Base-by-base conservation (phyloP, 768 basidiomycete genomes). In the Lanmaoa pseudosensibilis region DNA sequence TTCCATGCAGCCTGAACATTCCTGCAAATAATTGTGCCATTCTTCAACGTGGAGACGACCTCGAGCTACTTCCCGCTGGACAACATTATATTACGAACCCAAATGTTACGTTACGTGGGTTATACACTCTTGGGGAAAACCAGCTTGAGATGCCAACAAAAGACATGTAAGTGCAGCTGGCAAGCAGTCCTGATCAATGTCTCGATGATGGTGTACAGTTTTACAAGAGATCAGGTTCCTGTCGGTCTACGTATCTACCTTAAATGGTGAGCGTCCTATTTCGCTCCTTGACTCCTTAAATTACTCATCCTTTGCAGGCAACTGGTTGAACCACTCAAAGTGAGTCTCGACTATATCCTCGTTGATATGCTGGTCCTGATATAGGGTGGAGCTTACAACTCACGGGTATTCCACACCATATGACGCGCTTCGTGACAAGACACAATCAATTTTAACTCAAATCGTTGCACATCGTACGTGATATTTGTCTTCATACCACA, bases 1-100 rank as follows among this genome's bases (percentile, higher is more conserved):
- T 54, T n/a, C n/a, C 45, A 41, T 36, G 16, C 55, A 90, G 87
- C 75, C 72, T 92, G 68, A 86, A 91, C 61, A 90, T 92, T 46
- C 91, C 91, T 8, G 91, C 91, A 27, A 92, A 83, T 65, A 93
- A 93, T 68, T 92, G 91, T 65, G 92, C 90, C 37, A 88, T 92
- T 55, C 77, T 93, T 46, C 92, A 93, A 69, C 80, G 83, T 16
- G 90, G 88, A 16, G 88, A 93, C 61, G 88, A 92, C 45, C 78
- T 93, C 27, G 84, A 89, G 63, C 77, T 91, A 5, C 79, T 93
- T 23, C 80, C 85, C 46, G 91, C 91, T 39, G 91, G 91, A 2
- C 91, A 93, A 67, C 89, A 89, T 50, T 90, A 85, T 58, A 87
- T 93, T 66, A 92, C 90, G 12, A 87, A 90, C 64, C 90, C 91